phyloP scores from a whole-genome alignment of 495 filamentous ascomycete species.

The Tetracladium setigerum region DNA sequence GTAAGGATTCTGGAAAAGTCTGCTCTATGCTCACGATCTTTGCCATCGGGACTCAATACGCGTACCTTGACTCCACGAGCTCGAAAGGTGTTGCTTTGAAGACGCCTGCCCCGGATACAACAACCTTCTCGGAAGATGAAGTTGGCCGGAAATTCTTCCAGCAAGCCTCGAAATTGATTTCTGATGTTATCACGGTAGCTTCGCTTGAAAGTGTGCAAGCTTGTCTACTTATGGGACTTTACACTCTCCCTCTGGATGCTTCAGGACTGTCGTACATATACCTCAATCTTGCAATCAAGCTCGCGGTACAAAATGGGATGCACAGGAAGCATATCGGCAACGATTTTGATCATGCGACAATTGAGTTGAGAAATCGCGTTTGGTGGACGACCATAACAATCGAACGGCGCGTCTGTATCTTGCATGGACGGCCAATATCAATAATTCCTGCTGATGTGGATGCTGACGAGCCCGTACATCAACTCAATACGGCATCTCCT shows the following conservation, averaged over 20 bases:
- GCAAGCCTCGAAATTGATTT: slow-evolving; percentile 39
- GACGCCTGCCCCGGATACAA: too few relatives aligned
- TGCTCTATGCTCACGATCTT: slow-evolving; percentile 43
- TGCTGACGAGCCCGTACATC: slow-evolving; percentile 37
- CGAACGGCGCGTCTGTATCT: slow-evolving; percentile 32
- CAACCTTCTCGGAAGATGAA: slow-evolving; percentile 33
- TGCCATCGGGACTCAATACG: slow-evolving; percentile 47
- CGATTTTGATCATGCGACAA: slow-evolving; percentile 33
- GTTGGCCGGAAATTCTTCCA: slow-evolving; percentile 47
- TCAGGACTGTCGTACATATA: slow-evolving; percentile 45
- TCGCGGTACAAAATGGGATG: slow-evolving; percentile 49
- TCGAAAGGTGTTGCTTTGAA: slow-evolving; percentile 15
- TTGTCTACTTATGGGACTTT: slow-evolving; percentile 41
- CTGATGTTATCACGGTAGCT: slow-evolving; percentile 46
- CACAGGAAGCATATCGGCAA: slow-evolving; percentile 41
- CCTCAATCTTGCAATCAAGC: slow-evolving; percentile 39
- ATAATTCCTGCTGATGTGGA: slow-evolving; percentile 38
- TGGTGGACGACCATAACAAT: slow-evolving; percentile 47
- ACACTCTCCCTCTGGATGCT: slow-evolving; percentile 40
- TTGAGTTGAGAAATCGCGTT: slow-evolving; percentile 40
- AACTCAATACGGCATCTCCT: slow-evolving; percentile 22
- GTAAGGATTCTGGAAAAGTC: slow-evolving; percentile 37
- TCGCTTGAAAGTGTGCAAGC: slow-evolving; percentile 46
- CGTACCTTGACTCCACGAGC: slow-evolving; percentile 40
- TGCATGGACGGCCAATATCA: slow-evolving; percentile 40